Percentiles rank a stretch among this genome's conserved stretches.
Conservation (phyloP, 176 grass and related monocot genomes). For the Oryza brachyantha region DNA sequence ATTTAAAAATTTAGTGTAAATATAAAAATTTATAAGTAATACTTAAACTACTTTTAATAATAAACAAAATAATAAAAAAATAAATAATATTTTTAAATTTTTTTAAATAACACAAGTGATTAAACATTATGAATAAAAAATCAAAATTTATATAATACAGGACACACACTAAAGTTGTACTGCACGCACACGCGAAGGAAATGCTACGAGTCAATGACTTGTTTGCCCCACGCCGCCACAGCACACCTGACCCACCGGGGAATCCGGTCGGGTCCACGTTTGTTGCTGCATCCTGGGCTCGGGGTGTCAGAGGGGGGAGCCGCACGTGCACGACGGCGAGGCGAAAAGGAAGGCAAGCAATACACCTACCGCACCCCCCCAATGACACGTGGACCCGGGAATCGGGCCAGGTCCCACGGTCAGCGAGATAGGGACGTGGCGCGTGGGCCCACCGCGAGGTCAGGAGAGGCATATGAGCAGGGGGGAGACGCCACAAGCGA, state of each 20-base stretch:
- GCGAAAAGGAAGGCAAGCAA: not conserved
- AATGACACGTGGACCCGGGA: not conserved
- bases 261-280: not conserved
- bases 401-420: fast-evolving
- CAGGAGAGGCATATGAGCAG: not conserved
- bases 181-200: not conserved
- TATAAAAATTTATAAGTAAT: too few relatives aligned
- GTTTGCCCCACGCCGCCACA: not conserved
- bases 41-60: too few relatives aligned
- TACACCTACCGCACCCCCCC: not conserved
- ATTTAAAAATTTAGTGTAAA: too few relatives aligned
- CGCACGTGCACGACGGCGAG: constrained; percentile 16
- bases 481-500: not conserved
- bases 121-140: too few relatives aligned
- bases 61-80: too few relatives aligned
- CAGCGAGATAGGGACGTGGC: not conserved
- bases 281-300: not conserved
- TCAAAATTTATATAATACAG: too few relatives aligned
- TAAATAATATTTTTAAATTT: too few relatives aligned
- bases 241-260: too few relatives aligned
- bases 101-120: too few relatives aligned
- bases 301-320: not conserved
- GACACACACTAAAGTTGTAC: too few relatives aligned
- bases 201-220: not conserved
- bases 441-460: not conserved